Evolutionary conservation across 2,329 filamentous ascomycete species (phyloP).

Genomic region (Xylaria sp.): DNA sequence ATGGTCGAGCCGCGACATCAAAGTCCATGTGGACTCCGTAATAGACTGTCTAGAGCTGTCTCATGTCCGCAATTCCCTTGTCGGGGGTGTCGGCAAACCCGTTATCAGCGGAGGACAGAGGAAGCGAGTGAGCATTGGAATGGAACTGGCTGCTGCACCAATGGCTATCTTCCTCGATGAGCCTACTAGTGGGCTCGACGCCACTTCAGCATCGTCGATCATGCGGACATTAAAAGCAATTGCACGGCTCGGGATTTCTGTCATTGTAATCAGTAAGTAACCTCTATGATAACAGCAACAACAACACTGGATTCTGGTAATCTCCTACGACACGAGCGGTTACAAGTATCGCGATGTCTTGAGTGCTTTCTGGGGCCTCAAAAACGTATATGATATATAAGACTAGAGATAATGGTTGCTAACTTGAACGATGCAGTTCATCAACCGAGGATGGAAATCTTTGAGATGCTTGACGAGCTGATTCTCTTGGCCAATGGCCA

Average conservation of each 20-base stretch:
- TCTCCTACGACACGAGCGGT: background rate
- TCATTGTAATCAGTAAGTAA: slow-evolving; percentile 61
- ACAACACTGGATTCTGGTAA: background rate
- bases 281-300: background rate
- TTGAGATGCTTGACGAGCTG: slow-evolving; percentile 66
- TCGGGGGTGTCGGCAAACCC: slow-evolving; percentile 63
- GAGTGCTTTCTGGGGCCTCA: background rate
- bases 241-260: slow-evolving; percentile 65
- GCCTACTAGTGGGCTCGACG: slow-evolving; percentile 65
- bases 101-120: slow-evolving; percentile 68
- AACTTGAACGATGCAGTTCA: slow-evolving; percentile 53
- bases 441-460: slow-evolving; percentile 69
- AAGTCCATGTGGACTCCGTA: slow-evolving; percentile 66
- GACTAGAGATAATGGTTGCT: background rate
- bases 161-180: slow-evolving; percentile 67
- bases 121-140: slow-evolving; percentile 69
- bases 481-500: slow-evolving; percentile 66
- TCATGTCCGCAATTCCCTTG: slow-evolving; percentile 62
- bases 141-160: slow-evolving; percentile 67
- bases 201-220: slow-evolving; percentile 65
- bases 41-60: slow-evolving; percentile 64
- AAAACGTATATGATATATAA: background rate
- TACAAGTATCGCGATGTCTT: background rate
- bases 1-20: slow-evolving; percentile 62
- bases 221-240: slow-evolving; percentile 66